Conservation (phyloP, 73 alveolate genomes). For the Symbiodinium natans region DNA sequence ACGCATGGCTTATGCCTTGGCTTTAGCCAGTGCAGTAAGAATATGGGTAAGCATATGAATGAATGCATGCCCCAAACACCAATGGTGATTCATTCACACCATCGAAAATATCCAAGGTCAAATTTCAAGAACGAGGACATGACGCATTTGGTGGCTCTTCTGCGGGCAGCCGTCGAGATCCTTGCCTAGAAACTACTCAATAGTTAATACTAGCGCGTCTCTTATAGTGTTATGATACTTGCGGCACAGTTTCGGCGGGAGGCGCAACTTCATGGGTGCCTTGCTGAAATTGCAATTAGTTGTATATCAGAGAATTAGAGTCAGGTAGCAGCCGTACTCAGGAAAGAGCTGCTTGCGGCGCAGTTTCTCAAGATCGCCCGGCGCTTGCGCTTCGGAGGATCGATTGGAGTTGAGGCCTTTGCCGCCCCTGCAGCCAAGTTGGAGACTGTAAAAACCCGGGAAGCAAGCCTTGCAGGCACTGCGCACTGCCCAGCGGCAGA, state of each 20-base stretch:
- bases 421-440: not conserved
- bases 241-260: too few relatives aligned
- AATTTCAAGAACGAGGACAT: not conserved
- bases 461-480: conserved; percentile 61
- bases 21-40: too few relatives aligned
- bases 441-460: too few relatives aligned
- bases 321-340: not conserved
- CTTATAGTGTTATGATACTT: too few relatives aligned
- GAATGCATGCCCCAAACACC: too few relatives aligned
- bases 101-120: not conserved
- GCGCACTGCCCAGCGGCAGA: conserved; percentile 82
- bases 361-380: conserved; percentile 90
- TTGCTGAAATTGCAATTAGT: too few relatives aligned
- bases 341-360: conserved; percentile 67
- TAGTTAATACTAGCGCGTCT: too few relatives aligned
- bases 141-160: conserved; percentile 40
- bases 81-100: too few relatives aligned
- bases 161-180: conserved; percentile 71
- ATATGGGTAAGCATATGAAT: too few relatives aligned
- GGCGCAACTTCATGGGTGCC: too few relatives aligned
- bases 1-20: too few relatives aligned
- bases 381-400: conserved; percentile 85
- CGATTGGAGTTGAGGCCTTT: conserved; percentile 43
- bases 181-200: not conserved
- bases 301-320: too few relatives aligned